Base-by-base conservation (phyloP, 2,329 filamentous ascomycete species). In the Fusarium albosuccineum region DNA sequence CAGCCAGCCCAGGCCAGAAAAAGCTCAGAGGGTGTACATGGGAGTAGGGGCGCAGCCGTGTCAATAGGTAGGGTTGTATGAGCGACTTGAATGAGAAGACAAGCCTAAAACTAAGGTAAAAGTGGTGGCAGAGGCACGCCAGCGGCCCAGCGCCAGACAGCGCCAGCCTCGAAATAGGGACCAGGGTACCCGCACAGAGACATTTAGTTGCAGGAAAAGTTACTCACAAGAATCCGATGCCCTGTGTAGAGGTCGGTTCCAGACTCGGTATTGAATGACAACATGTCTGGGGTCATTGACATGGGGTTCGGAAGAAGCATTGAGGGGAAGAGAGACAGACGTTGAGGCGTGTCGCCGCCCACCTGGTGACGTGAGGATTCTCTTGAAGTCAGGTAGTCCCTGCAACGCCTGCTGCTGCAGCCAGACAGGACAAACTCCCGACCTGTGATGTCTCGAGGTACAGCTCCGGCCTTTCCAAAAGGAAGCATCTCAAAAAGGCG, bases 321-420 rank as follows among this genome's bases (percentile, higher is more conserved):
- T 44, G 62, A 66, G 62, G 62, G 62, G 58, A 40, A 22, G 29
- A 61, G 57, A 66, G 55, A 70, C 67, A 57, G 56, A 45, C 51
- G 64, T 40, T 66, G 61, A 67, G 64, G 66, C 52, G 58, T 66
- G 48, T 64, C 48, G 57, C 64, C 67, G 66, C 67, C 62, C 51
- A 48, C 52, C 57, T 50, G 33, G 37, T 29, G 36, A 33, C 10
- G 22, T 22, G 22, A 22, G 22, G 22, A 22, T 22, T 22, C 46
- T 29, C 39, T 22, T 42, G 42, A 45, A 16, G 33, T 30, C 44
- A 33, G 17, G n/a, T 46, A 46, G 27, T 17, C 27, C 44, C 44
- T 46, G 44, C 16, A 29, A 26, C 44, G 44, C 44, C 29, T 10
- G 44, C 22, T 22, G 22, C 22, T 22, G 22, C 22, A 22, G 22